Evolutionary conservation across 306 rosid species (phyloP).

Genomic region (Gillenia trifoliata): DNA sequence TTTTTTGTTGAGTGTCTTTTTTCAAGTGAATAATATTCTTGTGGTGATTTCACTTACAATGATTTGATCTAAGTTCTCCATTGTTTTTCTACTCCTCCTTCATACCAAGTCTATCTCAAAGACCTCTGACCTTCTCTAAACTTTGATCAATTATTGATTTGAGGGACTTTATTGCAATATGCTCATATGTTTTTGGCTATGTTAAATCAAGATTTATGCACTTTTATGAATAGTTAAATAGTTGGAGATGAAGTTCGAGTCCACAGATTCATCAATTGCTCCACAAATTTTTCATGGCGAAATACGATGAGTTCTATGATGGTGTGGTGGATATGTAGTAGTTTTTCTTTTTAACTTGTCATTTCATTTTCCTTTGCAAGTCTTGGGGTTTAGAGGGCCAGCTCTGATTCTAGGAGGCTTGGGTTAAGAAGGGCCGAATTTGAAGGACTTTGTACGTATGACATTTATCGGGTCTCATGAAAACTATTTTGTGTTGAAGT

Average conservation of each 20-base stretch:
- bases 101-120: not conserved
- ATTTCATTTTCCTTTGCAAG: not conserved
- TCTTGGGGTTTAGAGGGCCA: not conserved
- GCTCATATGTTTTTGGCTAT: not conserved
- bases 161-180: not conserved
- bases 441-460: no score
- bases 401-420: not conserved
- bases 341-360: not conserved
- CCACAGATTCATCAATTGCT: not conserved
- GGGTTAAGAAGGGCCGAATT: not conserved
- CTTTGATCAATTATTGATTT: not conserved
- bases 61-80: not conserved
- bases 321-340: no score
- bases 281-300: not conserved
- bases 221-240: no score
- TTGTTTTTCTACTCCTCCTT: not conserved
- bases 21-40: not conserved
- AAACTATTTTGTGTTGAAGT: no score
- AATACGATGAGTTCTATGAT: no score
- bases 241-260: not conserved
- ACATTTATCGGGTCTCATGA: no score
- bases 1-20: not conserved
- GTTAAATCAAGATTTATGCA: not conserved
- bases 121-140: not conserved
- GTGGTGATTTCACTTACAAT: not conserved